phyloP scores from a whole-genome alignment of 2,329 filamentous ascomycete species.

The Simplicillium aogashimaense region DNA sequence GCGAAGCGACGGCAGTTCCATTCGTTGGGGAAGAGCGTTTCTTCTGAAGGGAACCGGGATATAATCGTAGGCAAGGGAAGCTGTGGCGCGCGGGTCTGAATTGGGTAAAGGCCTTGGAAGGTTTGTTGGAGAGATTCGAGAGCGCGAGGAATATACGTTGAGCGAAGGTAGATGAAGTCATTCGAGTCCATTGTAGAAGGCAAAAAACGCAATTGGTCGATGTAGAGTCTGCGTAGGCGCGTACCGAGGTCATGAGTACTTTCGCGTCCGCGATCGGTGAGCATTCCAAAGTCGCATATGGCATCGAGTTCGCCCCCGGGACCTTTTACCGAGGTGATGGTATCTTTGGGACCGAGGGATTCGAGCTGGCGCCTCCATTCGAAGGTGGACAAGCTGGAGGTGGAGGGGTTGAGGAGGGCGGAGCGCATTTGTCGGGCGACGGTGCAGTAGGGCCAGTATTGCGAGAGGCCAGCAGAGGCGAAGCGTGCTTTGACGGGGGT shows the following conservation, averaged over 20 bases:
- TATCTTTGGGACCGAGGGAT: conserved; percentile 62
- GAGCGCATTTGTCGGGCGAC: conserved; percentile 59
- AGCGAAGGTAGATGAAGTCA: conserved; percentile 60
- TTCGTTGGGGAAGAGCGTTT: conserved; percentile 76
- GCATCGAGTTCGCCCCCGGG: conserved; percentile 62
- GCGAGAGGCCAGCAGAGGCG: conserved; percentile 58
- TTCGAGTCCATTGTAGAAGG: conserved; percentile 40
- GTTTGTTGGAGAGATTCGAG: conserved; percentile 69
- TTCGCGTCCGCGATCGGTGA: conserved; percentile 65
- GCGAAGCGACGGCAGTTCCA: conserved; percentile 63
- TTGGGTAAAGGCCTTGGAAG: conserved; percentile 66
- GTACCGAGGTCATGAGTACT: conserved; percentile 61
- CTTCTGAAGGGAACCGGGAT: conserved; percentile 53
- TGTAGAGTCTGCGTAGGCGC: conserved; percentile 61
- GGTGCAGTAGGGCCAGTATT: conserved; percentile 86
- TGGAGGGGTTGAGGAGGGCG: conserved; percentile 33
- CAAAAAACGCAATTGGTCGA: conserved; percentile 65
- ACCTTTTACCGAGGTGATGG: conserved; percentile 60
- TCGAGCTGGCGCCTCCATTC: conserved; percentile 69
- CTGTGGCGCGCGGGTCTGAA: conserved; percentile 25
- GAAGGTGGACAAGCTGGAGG: conserved; percentile 31
- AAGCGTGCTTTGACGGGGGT: conserved; percentile 85
- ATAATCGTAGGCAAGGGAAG: conserved; percentile 58
- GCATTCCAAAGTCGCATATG: conserved; percentile 69
- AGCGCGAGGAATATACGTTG: conserved; percentile 66